These are phyloP conservation scores for Nidula microcarpa DNA, from an alignment of 768 basidiomycete genomes.

Conservation along the genomic window DNA sequence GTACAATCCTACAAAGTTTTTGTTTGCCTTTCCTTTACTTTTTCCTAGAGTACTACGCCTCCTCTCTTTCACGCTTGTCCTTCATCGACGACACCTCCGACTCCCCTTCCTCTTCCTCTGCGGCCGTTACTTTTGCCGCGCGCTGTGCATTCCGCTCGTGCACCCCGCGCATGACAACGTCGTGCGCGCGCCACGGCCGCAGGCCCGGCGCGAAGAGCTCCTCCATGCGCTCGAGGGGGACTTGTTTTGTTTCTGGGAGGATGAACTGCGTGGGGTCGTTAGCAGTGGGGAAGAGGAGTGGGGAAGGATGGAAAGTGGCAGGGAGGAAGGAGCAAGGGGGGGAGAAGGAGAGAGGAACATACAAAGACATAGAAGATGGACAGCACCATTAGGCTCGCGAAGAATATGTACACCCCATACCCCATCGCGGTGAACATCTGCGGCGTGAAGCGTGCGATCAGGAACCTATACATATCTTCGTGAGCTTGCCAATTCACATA, in stretches of 20 bases:
- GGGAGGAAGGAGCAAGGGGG: background rate
- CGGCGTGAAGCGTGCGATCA: conserved; percentile 32
- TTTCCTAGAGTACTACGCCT: too few species aligned
- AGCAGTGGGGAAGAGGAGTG: background rate
- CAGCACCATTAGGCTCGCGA: conserved; percentile 26
- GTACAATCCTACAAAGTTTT: too few species aligned
- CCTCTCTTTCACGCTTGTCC: too few species aligned
- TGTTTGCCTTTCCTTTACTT: too few species aligned
- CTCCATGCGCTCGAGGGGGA: conserved; percentile 41
- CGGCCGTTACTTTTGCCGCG: background rate
- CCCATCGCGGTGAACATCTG: conserved; percentile 33
- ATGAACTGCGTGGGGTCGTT: conserved; percentile 17
- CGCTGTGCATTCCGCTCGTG: background rate
- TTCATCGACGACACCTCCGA: too few species aligned
- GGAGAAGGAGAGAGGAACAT: conserved; percentile 4
- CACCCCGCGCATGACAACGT: conserved; percentile 21
- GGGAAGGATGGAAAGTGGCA: too few species aligned
- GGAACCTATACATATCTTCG: conserved; percentile 14
- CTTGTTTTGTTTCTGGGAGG: conserved; percentile 36
- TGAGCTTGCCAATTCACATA: background rate
- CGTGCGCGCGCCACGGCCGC: conserved; percentile 28
- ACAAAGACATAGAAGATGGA: conserved; percentile 31
- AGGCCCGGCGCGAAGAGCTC: conserved; percentile 32
- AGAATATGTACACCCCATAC: conserved; percentile 35
- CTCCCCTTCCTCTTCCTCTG: too few species aligned